Conservation (phyloP, 176 grass and related monocot species). For the Leersia perrieri region DNA sequence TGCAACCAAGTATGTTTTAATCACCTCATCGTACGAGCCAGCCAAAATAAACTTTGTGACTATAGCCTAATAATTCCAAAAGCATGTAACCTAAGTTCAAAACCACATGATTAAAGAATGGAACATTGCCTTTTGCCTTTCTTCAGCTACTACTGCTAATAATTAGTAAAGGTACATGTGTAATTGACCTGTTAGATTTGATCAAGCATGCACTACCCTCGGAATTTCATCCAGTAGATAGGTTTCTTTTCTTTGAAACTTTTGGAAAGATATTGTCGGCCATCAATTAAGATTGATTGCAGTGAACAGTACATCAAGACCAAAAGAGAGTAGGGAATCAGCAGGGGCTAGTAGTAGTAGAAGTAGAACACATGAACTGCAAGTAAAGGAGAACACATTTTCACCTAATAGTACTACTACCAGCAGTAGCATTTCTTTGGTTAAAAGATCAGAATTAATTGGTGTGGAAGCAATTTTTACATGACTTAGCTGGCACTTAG, state of each 20-base stretch:
- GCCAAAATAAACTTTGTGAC: neutral
- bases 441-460: slow-evolving; percentile 17
- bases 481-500: slow-evolving; percentile 22
- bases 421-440: neutral
- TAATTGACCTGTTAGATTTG: slow-evolving; percentile 19
- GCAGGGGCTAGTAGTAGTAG: neutral
- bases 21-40: slow-evolving; percentile 2
- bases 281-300: slow-evolving; percentile 11
- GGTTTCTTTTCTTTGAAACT: slow-evolving; percentile 14
- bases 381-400: neutral
- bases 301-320: neutral
- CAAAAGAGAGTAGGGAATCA: slow-evolving; percentile 5
- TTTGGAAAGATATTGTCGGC: slow-evolving; percentile 33
- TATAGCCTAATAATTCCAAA: slow-evolving; percentile 30
- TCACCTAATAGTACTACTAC: neutral
- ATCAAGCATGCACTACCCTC: slow-evolving; percentile 25
- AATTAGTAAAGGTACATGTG: slow-evolving; percentile 15
- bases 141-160: neutral
- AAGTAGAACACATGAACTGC: neutral
- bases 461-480: slow-evolving; percentile 28
- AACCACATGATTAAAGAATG: slow-evolving; percentile 16
- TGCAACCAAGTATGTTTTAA: slow-evolving; percentile 28
- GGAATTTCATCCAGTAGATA: slow-evolving; percentile 23
- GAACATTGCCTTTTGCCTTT: neutral
- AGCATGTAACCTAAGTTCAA: neutral